These are phyloP conservation scores for Clathrospora elynae DNA, from an alignment of 2,329 filamentous ascomycete genomes.

Conservation along the genomic window DNA sequence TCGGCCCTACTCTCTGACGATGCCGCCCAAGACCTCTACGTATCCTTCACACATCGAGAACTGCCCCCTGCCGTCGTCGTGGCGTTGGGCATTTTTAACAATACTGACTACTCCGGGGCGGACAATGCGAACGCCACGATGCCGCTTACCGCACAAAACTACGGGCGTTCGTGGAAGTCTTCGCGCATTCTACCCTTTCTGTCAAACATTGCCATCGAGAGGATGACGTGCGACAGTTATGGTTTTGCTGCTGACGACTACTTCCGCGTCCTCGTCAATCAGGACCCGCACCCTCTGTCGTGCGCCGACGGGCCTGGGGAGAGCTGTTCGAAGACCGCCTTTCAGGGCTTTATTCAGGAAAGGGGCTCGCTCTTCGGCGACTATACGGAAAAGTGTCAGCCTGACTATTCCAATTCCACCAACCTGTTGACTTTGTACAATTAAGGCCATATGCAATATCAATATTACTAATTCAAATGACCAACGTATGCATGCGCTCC, in stretches of 20 bases:
- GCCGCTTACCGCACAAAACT: conserved; percentile 66
- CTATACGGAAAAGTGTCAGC: conserved; percentile 51
- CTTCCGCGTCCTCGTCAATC: conserved; percentile 59
- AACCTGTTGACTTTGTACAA: conserved; percentile 40
- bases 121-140: conserved; percentile 66
- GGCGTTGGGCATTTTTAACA: conserved; percentile 72
- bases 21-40: conserved; percentile 64
- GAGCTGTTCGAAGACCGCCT: conserved; percentile 54
- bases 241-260: conserved; percentile 59
- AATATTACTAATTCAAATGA: too few species aligned
- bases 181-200: conserved; percentile 69
- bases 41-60: conserved; percentile 73
- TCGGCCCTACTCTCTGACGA: conserved; percentile 54
- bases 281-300: conserved; percentile 55
- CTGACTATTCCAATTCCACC: conserved; percentile 52
- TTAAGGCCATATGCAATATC: neutral
- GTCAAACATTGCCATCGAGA: conserved; percentile 69
- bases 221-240: conserved; percentile 65
- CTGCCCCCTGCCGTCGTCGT: conserved; percentile 69
- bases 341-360: conserved; percentile 51
- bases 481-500: too few species aligned
- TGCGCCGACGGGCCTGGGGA: conserved; percentile 58
- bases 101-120: conserved; percentile 61
- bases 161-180: conserved; percentile 66
- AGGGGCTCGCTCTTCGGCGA: conserved; percentile 53